Evolutionary conservation across 179 eudicot genomes (phyloP).

Genomic region (Silene noctiflora): DNA sequence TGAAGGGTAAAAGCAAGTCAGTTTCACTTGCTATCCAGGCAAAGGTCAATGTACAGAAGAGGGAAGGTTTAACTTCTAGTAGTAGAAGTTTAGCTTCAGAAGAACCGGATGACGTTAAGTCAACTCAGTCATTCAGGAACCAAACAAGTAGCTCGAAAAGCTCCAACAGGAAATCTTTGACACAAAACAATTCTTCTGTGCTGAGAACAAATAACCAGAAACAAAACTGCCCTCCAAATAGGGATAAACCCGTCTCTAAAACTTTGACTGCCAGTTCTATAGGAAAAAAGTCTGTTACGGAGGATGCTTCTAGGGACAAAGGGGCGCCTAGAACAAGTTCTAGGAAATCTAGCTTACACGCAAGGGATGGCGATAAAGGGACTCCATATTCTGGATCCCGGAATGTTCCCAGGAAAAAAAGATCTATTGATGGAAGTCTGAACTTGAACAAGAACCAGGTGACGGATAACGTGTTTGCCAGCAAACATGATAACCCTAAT

Average conservation of each 20-base stretch:
- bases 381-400: slow-evolving; percentile 37
- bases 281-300: slow-evolving; percentile 41
- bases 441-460: slow-evolving; percentile 32
- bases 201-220: slow-evolving; percentile 84
- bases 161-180: slow-evolving; percentile 43
- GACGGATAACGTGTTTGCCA: slow-evolving; percentile 29
- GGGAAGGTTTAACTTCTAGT: slow-evolving; percentile 53
- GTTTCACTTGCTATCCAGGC: slow-evolving; percentile 92
- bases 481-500: slow-evolving; percentile 35
- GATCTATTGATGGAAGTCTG: slow-evolving; percentile 51
- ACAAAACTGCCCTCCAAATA: slow-evolving; percentile 53
- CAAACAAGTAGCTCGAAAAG: slow-evolving; percentile 45
- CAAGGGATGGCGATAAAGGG: slow-evolving; percentile 44
- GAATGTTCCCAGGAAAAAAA: slow-evolving; percentile 56
- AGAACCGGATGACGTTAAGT: slow-evolving; percentile 36
- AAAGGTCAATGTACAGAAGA: slow-evolving; percentile 83
- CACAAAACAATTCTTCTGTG: slow-evolving; percentile 39
- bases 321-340: slow-evolving; percentile 46
- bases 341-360: slow-evolving; percentile 55
- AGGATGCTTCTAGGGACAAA: slow-evolving; percentile 45
- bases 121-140: slow-evolving; percentile 39
- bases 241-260: slow-evolving; percentile 49
- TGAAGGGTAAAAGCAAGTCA: slow-evolving; percentile 55
- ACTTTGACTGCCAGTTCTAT: slow-evolving; percentile 32
- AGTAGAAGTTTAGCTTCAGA: slow-evolving; percentile 36